These are phyloP conservation scores for Mycena amicta DNA, from an alignment of 768 basidiomycete species.

Conservation along the genomic window DNA sequence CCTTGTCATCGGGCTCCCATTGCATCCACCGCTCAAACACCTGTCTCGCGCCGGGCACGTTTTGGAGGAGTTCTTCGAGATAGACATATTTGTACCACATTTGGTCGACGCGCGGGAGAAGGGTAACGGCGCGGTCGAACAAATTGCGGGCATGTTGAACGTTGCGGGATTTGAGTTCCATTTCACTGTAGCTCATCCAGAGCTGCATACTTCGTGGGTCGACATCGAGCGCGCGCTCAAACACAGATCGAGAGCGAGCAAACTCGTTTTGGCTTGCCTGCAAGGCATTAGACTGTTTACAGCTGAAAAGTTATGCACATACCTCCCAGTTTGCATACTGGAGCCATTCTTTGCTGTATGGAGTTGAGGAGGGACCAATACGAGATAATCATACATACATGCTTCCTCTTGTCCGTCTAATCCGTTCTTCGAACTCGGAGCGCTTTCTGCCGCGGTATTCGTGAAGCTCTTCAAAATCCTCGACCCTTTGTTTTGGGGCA, in stretches of 20 bases:
- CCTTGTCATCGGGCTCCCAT: constrained; percentile 99
- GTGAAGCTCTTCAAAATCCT: constrained; percentile 89
- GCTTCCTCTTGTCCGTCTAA: constrained; percentile 75
- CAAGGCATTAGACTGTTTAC: too few species aligned
- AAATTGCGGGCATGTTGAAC: constrained; percentile 96
- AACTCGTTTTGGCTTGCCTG: constrained; percentile 98
- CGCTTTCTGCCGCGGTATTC: constrained; percentile 92
- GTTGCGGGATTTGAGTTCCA: constrained; percentile 97
- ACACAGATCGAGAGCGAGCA: constrained; percentile 91
- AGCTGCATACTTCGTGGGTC: constrained; percentile 87
- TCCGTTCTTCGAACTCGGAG: constrained; percentile 92
- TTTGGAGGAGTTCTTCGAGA: constrained; percentile 94
- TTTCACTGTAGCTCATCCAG: constrained; percentile 94
- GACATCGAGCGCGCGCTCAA: constrained; percentile 95
- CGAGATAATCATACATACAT: constrained; percentile 45
- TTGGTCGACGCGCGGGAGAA: constrained; percentile 94
- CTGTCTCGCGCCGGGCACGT: constrained; percentile 94
- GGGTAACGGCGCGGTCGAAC: constrained; percentile 94
- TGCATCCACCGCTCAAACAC: constrained; percentile 99
- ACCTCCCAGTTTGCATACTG: constrained; percentile 89
- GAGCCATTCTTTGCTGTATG: constrained; percentile 77
- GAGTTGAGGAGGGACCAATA: constrained; percentile 9
- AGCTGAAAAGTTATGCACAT: too few species aligned
- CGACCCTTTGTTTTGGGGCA: constrained; percentile 92
- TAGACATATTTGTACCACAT: constrained; percentile 99